Evolutionary conservation across 1,284 basidiomycete species (phyloP), one percentile per base, ranked within the genome.

Genomic region (Trichosporon sp.): DNA sequence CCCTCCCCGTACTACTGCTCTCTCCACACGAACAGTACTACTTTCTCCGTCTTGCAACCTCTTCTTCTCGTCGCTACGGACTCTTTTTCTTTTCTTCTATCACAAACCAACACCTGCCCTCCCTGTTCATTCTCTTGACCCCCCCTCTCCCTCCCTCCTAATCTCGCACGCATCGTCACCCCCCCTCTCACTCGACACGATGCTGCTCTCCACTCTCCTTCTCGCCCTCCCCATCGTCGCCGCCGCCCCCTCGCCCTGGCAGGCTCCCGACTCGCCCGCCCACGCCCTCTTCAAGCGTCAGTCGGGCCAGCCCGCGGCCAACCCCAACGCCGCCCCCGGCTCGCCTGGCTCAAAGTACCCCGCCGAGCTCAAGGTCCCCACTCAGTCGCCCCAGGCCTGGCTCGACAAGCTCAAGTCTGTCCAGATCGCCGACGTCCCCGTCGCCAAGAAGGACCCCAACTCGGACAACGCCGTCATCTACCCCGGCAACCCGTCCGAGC

Each of bases 311-410:
- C 6, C 16, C 11, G 21, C 19, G 14, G 23, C 14, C 36, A 8
- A 21, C 4, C 27, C 9, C 14, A 4, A 13, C 13, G 9, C 34
- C 33, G 36, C 33, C 19, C 21, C 36, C 14, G 9, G 33, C 25
- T 14, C 19, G 16, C 10, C 16, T n/a, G 27, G 16, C 25, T 57
- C 56, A 19, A 66, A 68, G 57, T 79, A 78, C 68, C 78, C 78
- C 21, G 58, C 69, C 11, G 56, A 66, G 14, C 65, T 72, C 32
- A 23, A 31, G 1, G 72, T 73, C 7, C 75, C 78, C 10, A 40
- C 52, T 16, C 40, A 29, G 4, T 52, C 77, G 19, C 77, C 78
- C 25, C 61, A 73, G 54, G 73, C 71, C 37, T 80, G 78, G 78
- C 56, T 68, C 52, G 73, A 75, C 63, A 74, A 76, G 56, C 70